phyloP scores from a whole-genome alignment of 331 rosid genomes.

The Malus hybrid region DNA sequence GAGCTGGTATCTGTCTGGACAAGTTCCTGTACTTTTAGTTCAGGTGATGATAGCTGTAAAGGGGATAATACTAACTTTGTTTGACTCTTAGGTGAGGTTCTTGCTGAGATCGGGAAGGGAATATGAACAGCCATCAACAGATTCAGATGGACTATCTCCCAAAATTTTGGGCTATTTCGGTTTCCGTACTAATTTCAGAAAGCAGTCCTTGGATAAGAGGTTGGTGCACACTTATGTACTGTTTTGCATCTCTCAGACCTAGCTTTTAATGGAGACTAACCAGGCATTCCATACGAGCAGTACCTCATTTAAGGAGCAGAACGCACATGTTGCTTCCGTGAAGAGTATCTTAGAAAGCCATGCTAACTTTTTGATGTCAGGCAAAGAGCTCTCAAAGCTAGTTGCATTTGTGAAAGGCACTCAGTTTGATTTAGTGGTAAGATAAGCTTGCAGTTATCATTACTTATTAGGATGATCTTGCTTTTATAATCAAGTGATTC shows the following conservation, averaged over 20 bases:
- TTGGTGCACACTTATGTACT: constrained; percentile 19
- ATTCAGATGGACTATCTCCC: constrained; percentile 68
- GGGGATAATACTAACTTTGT: constrained; percentile 11
- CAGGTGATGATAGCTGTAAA: constrained; percentile 10
- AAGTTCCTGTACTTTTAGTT: background rate
- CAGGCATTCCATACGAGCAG: constrained; percentile 32
- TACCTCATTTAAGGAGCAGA: constrained; percentile 80
- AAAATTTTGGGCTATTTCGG: constrained; percentile 87
- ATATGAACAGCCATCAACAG: constrained; percentile 58
- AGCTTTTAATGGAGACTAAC: constrained; percentile 19
- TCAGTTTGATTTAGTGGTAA: constrained; percentile 95
- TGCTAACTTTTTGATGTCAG: constrained; percentile 94
- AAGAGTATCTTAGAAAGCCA: constrained; percentile 88
- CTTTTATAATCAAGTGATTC: constrained; percentile 8
- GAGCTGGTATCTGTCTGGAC: constrained; percentile 61
- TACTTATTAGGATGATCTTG: background rate
- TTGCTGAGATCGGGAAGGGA: constrained; percentile 95
- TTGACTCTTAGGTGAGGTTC: constrained; percentile 76
- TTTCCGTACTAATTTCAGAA: constrained; percentile 59
- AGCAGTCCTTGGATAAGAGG: constrained; percentile 72
- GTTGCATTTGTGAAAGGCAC: constrained; percentile 98
- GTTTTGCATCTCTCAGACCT: constrained; percentile 4
- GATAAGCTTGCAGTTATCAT: constrained; percentile 17
- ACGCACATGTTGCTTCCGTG: constrained; percentile 76
- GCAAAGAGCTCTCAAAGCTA: constrained; percentile 94